These are phyloP conservation scores for Suhomyces kilbournensis DNA, from an alignment of 805 yeast species.

Conservation along the genomic window DNA sequence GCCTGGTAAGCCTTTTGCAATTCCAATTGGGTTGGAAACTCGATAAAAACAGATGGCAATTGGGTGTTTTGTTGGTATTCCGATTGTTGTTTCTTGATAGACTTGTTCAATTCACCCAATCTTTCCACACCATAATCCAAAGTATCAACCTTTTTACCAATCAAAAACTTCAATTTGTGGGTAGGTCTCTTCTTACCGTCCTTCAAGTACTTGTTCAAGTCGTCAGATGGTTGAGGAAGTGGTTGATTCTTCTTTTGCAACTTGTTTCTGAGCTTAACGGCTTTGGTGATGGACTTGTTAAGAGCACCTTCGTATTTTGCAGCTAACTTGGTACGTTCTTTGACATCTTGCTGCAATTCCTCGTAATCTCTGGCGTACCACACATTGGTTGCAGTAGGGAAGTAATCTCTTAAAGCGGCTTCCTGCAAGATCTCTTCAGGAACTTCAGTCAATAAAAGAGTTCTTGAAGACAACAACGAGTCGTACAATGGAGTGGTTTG, in stretches of 20 bases:
- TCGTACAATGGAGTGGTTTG: constrained; percentile 74
- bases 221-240: constrained; percentile 55
- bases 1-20: constrained; percentile 88
- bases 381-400: constrained; percentile 59
- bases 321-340: constrained; percentile 63
- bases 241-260: constrained; percentile 56
- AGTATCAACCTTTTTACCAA: constrained; percentile 84
- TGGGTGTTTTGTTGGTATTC: constrained; percentile 49
- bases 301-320: constrained; percentile 63
- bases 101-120: constrained; percentile 64
- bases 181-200: constrained; percentile 73
- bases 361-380: constrained; percentile 65
- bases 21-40: constrained; percentile 80
- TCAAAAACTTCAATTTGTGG: constrained; percentile 64
- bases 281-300: constrained; percentile 56
- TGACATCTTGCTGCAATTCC: constrained; percentile 51
- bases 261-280: constrained; percentile 55
- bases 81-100: constrained; percentile 58
- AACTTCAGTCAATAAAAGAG: constrained; percentile 69
- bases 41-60: constrained; percentile 70
- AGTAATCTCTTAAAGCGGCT: constrained; percentile 49
- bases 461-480: constrained; percentile 64
- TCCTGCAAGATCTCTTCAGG: constrained; percentile 49
- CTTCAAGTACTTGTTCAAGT: constrained; percentile 62
- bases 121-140: constrained; percentile 67